Evolutionary conservation across 2,329 filamentous ascomycete genomes (phyloP).

Genomic region (Beauveria pseudobassiana): DNA sequence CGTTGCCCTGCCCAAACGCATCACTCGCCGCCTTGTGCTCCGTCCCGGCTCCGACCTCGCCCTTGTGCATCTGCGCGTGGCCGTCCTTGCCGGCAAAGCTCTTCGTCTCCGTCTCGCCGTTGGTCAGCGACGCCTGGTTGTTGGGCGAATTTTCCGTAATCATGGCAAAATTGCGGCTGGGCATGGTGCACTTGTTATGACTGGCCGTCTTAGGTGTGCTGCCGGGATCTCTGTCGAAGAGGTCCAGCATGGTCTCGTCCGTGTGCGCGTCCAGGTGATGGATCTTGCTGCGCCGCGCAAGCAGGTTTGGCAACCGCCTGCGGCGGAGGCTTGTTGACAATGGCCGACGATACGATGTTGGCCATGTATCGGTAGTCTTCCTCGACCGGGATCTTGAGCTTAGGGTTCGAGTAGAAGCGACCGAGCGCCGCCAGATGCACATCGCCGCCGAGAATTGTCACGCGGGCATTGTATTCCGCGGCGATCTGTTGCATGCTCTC

Average conservation of each 20-base stretch:
- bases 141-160: slow-evolving; percentile 79
- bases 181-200: slow-evolving; percentile 80
- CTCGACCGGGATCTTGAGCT: slow-evolving; percentile 66
- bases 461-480: slow-evolving; percentile 76
- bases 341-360: slow-evolving; percentile 89
- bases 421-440: slow-evolving; percentile 89
- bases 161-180: slow-evolving; percentile 87
- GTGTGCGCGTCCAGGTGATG: slow-evolving; percentile 65
- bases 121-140: slow-evolving; percentile 25
- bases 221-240: slow-evolving; percentile 87
- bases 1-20: slow-evolving; percentile 46
- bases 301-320: slow-evolving; percentile 83
- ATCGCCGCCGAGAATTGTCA: slow-evolving; percentile 90
- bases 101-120: slow-evolving; percentile 15
- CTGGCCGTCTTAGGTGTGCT: slow-evolving; percentile 62
- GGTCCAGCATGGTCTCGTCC: slow-evolving; percentile 86
- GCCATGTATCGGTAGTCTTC: slow-evolving; percentile 90
- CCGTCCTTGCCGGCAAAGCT: slow-evolving; percentile 49
- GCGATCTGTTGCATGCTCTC: slow-evolving; percentile 77
- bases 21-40: slow-evolving; percentile 62
- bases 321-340: slow-evolving; percentile 90
- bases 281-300: slow-evolving; percentile 83
- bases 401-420: slow-evolving; percentile 88
- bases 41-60: slow-evolving; percentile 74
- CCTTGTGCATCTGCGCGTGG: slow-evolving; percentile 63